Base-by-base conservation (phyloP, 306 rosid species). In the Coriaria nepalensis region DNA sequence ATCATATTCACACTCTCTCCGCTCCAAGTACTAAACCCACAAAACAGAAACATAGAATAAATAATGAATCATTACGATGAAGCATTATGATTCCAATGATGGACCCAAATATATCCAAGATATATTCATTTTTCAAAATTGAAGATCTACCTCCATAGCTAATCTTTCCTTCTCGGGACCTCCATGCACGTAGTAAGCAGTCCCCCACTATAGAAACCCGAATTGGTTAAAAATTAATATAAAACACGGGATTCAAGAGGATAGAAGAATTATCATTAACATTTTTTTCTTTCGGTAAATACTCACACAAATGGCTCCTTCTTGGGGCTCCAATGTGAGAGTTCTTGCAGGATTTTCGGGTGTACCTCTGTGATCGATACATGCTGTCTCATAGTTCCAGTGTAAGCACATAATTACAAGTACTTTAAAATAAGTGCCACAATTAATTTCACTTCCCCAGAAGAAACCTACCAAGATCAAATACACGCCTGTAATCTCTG, bases 301-400 rank as follows among this genome's bases (percentile, higher is more conserved):
- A 71, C 94, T 79, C 72, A 92, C 98, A 65, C 98, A 92, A 35
- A 77, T 10, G 4, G 70, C 68, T 47, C 93, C 98, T 69, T 77
- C 86, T 66, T 79, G 74, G 50, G 64, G 33, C 63, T 92, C 96
- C 70, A 92, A 64, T 0, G 96, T 67, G 88, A 93, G 81, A 70
- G 88, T 85, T 66, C 98, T 68, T 6, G 98, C 98, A 38, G 98
- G 98, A 52, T 63, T 58, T 71, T 92, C 88, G 38, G 86, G 93
- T 6, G 98, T 92, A 35, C 98, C 98, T 51, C 94, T 47, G 53
- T 92, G 98, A 51, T 92, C 98, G 58, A 92, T 69, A 63, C 98
- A 92, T 0, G 98, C 98, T 84, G 69, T 68, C 12, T 42, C 15
- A 44, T 12, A 11, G 29, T 20, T 20, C 29, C 29, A 20, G 29